Conservation (phyloP, 2,329 filamentous ascomycete species). For the Fusarium nurragi region DNA sequence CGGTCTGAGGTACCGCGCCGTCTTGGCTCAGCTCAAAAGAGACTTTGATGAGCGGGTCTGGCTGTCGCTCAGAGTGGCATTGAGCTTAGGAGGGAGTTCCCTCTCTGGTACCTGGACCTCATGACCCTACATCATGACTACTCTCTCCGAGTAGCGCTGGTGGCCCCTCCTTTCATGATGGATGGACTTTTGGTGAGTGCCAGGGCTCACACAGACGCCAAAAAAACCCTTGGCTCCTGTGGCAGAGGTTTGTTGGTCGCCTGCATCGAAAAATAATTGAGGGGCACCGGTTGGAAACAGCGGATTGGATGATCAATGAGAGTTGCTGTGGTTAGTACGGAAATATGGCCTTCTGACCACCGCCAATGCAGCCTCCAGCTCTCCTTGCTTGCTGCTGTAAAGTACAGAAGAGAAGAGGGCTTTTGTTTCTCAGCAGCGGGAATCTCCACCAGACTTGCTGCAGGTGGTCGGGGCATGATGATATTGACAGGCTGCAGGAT, state of each 20-base stretch:
- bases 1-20: slow-evolving; percentile 26
- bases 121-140: slow-evolving; percentile 33
- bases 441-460: neutral
- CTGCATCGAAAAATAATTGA: slow-evolving; percentile 18
- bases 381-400: slow-evolving; percentile 4
- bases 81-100: slow-evolving; percentile 19
- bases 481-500: neutral
- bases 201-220: slow-evolving; percentile 24
- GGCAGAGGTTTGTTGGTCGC: neutral
- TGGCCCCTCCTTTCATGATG: slow-evolving; percentile 34
- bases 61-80: slow-evolving; percentile 2
- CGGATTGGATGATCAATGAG: slow-evolving; percentile 20
- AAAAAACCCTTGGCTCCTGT: slow-evolving; percentile 15
- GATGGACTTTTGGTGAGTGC: slow-evolving; percentile 22
- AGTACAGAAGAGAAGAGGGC: neutral
- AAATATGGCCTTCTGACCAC: slow-evolving; percentile 34
- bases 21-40: slow-evolving; percentile 24
- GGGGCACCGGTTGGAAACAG: slow-evolving; percentile 14
- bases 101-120: slow-evolving; percentile 32
- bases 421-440: slow-evolving; percentile 12
- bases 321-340: neutral
- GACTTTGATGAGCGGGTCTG: slow-evolving; percentile 21
- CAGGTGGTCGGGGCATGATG: neutral
- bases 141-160: slow-evolving; percentile 20
- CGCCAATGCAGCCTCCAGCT: slow-evolving; percentile 15